A percentile compares a stretch with the other conserved stretches of the same genome.
Conservation (phyloP, 805 yeast genomes). For the Torulaspora indica region DNA sequence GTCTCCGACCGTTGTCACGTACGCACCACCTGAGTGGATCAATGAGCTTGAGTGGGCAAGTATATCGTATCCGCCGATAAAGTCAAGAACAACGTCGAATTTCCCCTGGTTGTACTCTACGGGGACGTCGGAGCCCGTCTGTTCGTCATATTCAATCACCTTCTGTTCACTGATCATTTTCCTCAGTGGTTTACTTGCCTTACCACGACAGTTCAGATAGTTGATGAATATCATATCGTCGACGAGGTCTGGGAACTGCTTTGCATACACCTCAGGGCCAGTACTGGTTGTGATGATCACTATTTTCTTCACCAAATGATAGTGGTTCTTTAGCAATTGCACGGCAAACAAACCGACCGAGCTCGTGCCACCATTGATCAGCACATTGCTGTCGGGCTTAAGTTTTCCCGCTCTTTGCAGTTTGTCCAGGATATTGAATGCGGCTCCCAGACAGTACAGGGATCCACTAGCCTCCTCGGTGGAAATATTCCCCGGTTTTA, state of each 20-base stretch:
- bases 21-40: conserved; percentile 48
- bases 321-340: conserved; percentile 53
- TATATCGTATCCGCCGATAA: conserved; percentile 62
- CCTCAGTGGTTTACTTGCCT: conserved; percentile 31
- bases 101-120: conserved; percentile 38
- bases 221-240: conserved; percentile 39
- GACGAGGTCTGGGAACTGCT: conserved; percentile 38
- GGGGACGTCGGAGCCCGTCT: conserved; percentile 25
- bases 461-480: conserved; percentile 58
- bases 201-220: conserved; percentile 34
- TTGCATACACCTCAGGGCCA: conserved; percentile 42
- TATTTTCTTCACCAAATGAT: conserved; percentile 46
- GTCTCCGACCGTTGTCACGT: conserved; percentile 63
- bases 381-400: conserved; percentile 45
- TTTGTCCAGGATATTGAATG: conserved; percentile 43
- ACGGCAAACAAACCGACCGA: conserved; percentile 62
- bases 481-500: conserved; percentile 45
- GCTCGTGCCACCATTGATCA: conserved; percentile 74
- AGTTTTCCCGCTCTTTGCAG: conserved; percentile 25
- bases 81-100: conserved; percentile 65
- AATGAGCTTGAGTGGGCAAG: conserved; percentile 41
- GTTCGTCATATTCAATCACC: conserved; percentile 33
- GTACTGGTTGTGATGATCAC: conserved; percentile 54
- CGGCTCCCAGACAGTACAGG: conserved; percentile 60
- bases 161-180: conserved; percentile 35